phyloP scores from a whole-genome alignment of 768 basidiomycete genomes.

The Russula ochroleuca region DNA sequence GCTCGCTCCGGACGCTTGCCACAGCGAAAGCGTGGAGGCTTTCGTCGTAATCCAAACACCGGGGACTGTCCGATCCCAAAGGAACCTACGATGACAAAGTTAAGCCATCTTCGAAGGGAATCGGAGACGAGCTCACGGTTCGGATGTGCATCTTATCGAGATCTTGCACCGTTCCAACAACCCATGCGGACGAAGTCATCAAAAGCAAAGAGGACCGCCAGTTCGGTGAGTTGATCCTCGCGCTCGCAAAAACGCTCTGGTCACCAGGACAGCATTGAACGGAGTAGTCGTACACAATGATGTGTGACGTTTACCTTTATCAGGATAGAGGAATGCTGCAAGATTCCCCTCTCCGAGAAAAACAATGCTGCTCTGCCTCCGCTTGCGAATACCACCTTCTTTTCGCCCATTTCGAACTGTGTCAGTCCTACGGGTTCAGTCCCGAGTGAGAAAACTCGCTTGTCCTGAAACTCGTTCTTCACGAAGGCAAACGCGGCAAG shows the following conservation, averaged over 20 bases:
- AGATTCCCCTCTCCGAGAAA: constrained; percentile 57
- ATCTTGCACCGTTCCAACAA: constrained; percentile 62
- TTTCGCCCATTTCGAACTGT: constrained; percentile 50
- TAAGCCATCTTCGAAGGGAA: constrained; percentile 8
- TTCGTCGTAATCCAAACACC: constrained; percentile 58
- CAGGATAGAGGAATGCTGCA: constrained; percentile 67
- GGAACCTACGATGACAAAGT: constrained; percentile 47
- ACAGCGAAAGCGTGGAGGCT: constrained; percentile 58
- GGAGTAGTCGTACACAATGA: not conserved
- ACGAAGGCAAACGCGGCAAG: constrained; percentile 52
- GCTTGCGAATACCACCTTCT: constrained; percentile 59
- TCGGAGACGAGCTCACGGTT: constrained; percentile 45
- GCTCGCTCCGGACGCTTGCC: constrained; percentile 51
- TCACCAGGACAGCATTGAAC: not conserved
- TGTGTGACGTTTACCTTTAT: constrained; percentile 47
- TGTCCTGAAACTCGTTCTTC: constrained; percentile 38
- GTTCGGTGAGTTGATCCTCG: constrained; percentile 46
- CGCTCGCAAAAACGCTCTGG: constrained; percentile 50
- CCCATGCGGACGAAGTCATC: constrained; percentile 48
- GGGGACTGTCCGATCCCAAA: constrained; percentile 69
- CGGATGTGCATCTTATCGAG: constrained; percentile 79
- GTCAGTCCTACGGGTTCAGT: constrained; percentile 60
- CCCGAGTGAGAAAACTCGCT: constrained; percentile 63
- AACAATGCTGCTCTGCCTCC: constrained; percentile 68
- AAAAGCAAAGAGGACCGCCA: constrained; percentile 58